phyloP scores from a whole-genome alignment of 768 basidiomycete genomes.

The Gelatoporia subvermispora region DNA sequence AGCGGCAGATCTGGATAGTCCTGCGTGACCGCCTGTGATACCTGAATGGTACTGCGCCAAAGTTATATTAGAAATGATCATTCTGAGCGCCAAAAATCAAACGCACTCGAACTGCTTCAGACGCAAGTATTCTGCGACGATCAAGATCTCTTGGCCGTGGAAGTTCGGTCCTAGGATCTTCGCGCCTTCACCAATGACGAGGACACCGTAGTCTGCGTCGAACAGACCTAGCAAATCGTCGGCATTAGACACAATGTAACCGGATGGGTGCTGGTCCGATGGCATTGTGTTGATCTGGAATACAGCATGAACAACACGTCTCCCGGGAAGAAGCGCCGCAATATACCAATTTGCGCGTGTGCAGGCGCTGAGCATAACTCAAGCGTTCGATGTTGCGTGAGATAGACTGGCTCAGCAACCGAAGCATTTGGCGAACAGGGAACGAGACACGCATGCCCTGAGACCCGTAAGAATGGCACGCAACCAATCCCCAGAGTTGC shows the following conservation, averaged over 20 bases:
- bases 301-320: not conserved
- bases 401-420: slow-evolving; percentile 73
- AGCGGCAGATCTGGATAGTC: slow-evolving; percentile 73
- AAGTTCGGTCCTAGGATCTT: slow-evolving; percentile 67
- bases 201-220: slow-evolving; percentile 71
- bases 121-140: slow-evolving; percentile 76
- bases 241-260: slow-evolving; percentile 76
- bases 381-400: slow-evolving; percentile 76
- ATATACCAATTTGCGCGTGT: slow-evolving; percentile 70
- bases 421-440: slow-evolving; percentile 77
- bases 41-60: slow-evolving; percentile 53
- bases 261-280: slow-evolving; percentile 62
- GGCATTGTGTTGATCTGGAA: slow-evolving; percentile 65
- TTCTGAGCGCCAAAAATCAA: not conserved
- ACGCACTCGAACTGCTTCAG: slow-evolving; percentile 65
- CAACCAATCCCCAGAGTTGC: slow-evolving; percentile 74
- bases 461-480: slow-evolving; percentile 72
- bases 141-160: slow-evolving; percentile 72
- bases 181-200: slow-evolving; percentile 66
- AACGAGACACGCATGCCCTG: slow-evolving; percentile 85
- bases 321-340: not conserved
- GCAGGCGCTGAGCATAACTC: slow-evolving; percentile 69
- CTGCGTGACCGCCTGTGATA: slow-evolving; percentile 57
- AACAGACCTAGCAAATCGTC: slow-evolving; percentile 76
- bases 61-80: not conserved